These are phyloP conservation scores for Trametes cinnabarina DNA, from an alignment of 768 basidiomycete genomes.

Conservation along the genomic window DNA sequence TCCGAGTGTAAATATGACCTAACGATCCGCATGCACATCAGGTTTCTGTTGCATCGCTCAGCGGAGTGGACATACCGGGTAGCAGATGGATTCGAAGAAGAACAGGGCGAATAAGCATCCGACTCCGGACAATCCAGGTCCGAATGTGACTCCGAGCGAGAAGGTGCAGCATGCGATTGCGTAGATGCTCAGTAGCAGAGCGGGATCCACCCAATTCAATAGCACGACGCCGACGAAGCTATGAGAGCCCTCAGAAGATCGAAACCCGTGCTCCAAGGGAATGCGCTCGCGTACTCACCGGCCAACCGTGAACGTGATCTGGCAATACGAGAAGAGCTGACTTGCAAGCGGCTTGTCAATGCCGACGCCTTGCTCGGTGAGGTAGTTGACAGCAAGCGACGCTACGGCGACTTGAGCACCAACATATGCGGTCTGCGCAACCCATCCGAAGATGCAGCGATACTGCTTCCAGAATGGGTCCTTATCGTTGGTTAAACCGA, in stretches of 20 bases:
- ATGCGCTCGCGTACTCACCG: constrained; percentile 36
- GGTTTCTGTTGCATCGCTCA: background rate
- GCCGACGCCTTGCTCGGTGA: constrained; percentile 60
- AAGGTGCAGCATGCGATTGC: constrained; percentile 51
- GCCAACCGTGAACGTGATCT: constrained; percentile 64
- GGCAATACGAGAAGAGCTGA: constrained; percentile 67
- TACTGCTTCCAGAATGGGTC: constrained; percentile 70
- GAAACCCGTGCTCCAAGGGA: background rate
- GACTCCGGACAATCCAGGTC: constrained; percentile 54
- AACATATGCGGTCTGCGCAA: constrained; percentile 67
- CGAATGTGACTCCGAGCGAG: constrained; percentile 47
- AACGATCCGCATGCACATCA: background rate
- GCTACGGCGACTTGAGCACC: constrained; percentile 70
- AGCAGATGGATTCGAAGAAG: constrained; percentile 77
- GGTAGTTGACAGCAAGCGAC: constrained; percentile 66
- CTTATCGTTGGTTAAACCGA: constrained; percentile 39
- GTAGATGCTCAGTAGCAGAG: constrained; percentile 56
- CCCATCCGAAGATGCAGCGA: constrained; percentile 67
- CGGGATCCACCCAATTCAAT: constrained; percentile 63
- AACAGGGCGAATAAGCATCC: constrained; percentile 63
- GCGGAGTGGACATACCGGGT: constrained; percentile 42
- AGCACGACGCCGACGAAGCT: constrained; percentile 62
- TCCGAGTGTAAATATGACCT: constrained; percentile 63
- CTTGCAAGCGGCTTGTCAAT: constrained; percentile 53
- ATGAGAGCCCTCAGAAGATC: background rate